Evolutionary conservation across 768 basidiomycete species (phyloP).

Genomic region (Collybia sordida): DNA sequence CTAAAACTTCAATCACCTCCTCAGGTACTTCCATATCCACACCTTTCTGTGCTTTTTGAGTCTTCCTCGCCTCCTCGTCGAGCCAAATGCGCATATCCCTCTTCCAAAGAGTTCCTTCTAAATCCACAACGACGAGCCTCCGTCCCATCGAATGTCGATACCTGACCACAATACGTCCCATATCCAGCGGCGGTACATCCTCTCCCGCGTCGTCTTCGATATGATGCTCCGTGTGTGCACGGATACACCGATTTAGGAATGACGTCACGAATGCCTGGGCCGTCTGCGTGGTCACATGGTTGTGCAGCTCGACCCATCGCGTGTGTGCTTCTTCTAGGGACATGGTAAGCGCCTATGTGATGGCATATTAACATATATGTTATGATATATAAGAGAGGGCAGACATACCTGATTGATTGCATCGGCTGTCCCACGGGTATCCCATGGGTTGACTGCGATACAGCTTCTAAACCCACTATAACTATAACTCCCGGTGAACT

Average conservation of each 20-base stretch:
- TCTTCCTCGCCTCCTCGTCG: constrained; percentile 37
- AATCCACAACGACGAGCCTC: constrained; percentile 71
- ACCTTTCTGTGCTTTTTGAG: constrained; percentile 9
- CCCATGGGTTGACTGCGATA: constrained; percentile 86
- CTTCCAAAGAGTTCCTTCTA: constrained; percentile 80
- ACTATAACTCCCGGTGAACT: constrained; percentile 87
- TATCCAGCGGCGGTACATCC: constrained; percentile 28
- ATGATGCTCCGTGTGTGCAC: constrained; percentile 70
- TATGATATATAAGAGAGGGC: neutral
- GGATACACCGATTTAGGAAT: constrained; percentile 74
- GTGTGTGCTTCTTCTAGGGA: constrained; percentile 64
- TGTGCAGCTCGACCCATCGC: constrained; percentile 85
- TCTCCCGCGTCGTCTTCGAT: constrained; percentile 31
- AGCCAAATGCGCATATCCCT: constrained; percentile 52
- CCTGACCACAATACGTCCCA: constrained; percentile 56
- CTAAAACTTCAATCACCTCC: constrained; percentile 48
- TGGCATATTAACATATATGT: constrained; percentile 15
- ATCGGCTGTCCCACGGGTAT: constrained; percentile 75
- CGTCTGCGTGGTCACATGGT: constrained; percentile 83
- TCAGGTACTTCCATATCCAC: constrained; percentile 26
- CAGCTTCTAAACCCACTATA: constrained; percentile 87
- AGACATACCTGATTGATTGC: constrained; percentile 59
- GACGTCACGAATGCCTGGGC: constrained; percentile 81
- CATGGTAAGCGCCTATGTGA: constrained; percentile 69
- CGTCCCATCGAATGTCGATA: constrained; percentile 60